Conservation (phyloP, 1,284 basidiomycete genomes). For the Grifola frondosa region DNA sequence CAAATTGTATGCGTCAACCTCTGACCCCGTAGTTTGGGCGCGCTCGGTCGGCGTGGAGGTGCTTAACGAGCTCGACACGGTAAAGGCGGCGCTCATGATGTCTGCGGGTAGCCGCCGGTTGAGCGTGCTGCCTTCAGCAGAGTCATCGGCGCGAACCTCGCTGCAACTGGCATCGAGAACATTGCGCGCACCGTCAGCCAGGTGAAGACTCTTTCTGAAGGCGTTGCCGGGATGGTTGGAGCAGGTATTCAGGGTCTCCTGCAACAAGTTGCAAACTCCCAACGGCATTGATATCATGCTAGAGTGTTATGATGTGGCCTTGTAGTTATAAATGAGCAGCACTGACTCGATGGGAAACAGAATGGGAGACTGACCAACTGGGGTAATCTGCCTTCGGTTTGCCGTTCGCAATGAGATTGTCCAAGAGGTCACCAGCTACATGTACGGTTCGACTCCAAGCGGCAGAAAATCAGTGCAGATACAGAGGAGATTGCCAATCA, state of each 20-base stretch:
- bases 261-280: slow-evolving; percentile 12
- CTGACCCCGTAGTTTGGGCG: slow-evolving; percentile 77
- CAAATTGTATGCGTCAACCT: slow-evolving; percentile 74
- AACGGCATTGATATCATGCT: slow-evolving; percentile 6
- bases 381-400: too few species aligned
- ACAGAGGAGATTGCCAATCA: too few species aligned
- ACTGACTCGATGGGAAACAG: too few species aligned
- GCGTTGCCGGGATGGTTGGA: slow-evolving; percentile 19
- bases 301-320: too few species aligned
- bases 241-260: slow-evolving; percentile 21
- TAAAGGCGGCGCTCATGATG: slow-evolving; percentile 85
- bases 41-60: slow-evolving; percentile 88
- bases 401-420: too few species aligned
- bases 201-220: slow-evolving; percentile 18
- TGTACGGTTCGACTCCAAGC: too few species aligned
- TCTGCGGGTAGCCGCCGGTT: slow-evolving; percentile 60
- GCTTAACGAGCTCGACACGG: slow-evolving; percentile 79
- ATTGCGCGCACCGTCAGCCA: slow-evolving; percentile 22
- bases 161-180: slow-evolving; percentile 28
- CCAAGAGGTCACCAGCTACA: too few species aligned
- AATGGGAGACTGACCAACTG: too few species aligned
- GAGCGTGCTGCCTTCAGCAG: slow-evolving; percentile 4
- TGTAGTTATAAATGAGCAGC: too few species aligned
- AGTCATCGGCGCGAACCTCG: slow-evolving; percentile 26
- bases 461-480: too few species aligned